Evolutionary conservation across 2,329 filamentous ascomycete genomes (phyloP), one percentile per base, ranked within the genome.

Genomic region (Diaporthe capsici): DNA sequence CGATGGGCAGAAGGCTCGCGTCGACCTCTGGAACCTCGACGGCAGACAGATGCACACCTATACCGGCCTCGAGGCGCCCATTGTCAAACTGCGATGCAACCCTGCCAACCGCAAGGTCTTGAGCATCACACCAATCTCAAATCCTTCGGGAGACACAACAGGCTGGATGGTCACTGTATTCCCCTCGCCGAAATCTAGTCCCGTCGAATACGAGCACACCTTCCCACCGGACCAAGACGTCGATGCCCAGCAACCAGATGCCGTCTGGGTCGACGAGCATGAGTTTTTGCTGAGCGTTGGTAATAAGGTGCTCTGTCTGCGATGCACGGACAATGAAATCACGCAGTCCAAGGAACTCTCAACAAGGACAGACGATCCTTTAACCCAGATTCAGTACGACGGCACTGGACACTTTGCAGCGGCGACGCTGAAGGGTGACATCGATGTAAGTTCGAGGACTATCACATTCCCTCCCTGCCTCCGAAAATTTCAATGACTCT

Each of bases 21-120:
- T 93, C 31, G 88, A 87, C 75, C 86, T 93, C 25, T 92, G 90
- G 88, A 85, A 86, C 12, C 84, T 85, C 2, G 88, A 91, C 75
- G 91, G 91, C 25, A 84, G 84, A 37, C 85, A 86, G 71, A 79
- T 90, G 34, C 86, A 90, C 67, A 85, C 87, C 31, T 89, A 91
- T 81, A 88, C 91, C 78, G 86, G 89, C 37, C 85, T 89, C 51
- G 90, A 92, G 78, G 87, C 90, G n/a, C 91, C 91, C 20, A 85
- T 93, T 65, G 88, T 91, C 79, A 92, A 91, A 81, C 84, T 93
- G 31, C 87, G 87, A 63, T 93, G 91, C 91, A 92, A 90, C 80
- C 88, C 88, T 2, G 86, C 83, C 77, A 88, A 88, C 76, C 85
- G 86, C 1, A 86, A 87, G n/a, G 86, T 92, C 44, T 84, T 93